Evolutionary conservation across 441 rosid species (phyloP).

Genomic region (Croton laevigatus): DNA sequence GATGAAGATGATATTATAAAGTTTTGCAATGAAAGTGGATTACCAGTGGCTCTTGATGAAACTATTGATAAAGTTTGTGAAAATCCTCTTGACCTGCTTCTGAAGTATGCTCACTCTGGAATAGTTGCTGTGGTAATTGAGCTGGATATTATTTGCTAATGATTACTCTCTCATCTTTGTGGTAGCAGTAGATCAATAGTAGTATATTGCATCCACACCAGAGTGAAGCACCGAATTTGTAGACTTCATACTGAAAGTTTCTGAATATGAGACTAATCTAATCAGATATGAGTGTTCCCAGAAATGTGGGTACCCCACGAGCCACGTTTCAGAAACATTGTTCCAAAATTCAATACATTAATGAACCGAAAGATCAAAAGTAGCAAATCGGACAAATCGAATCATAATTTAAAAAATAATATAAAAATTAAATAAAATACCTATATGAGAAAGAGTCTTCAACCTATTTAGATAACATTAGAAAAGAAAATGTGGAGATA

Average conservation of each 20-base stretch:
- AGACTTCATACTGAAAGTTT: slow-evolving; percentile 11
- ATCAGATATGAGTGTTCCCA: not conserved
- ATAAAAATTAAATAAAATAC: too few relatives aligned
- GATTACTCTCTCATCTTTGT: slow-evolving; percentile 7
- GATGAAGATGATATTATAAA: slow-evolving; percentile 67
- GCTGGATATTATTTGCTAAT: slow-evolving; percentile 19
- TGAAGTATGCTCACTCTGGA: slow-evolving; percentile 66
- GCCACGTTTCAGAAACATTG: too few relatives aligned
- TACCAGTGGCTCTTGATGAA: slow-evolving; percentile 94
- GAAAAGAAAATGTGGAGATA: too few relatives aligned
- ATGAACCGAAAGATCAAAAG: too few relatives aligned
- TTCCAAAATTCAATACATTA: too few relatives aligned
- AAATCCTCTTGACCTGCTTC: slow-evolving; percentile 55
- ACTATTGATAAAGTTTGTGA: slow-evolving; percentile 54
- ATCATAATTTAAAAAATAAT: too few relatives aligned
- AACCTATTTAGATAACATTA: too few relatives aligned
- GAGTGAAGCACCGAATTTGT: slow-evolving; percentile 9
- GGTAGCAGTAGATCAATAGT: slow-evolving; percentile 2
- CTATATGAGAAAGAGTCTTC: too few relatives aligned
- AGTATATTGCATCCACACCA: not conserved
- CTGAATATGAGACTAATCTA: slow-evolving; percentile 1
- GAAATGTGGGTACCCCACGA: too few relatives aligned
- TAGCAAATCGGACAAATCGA: too few relatives aligned
- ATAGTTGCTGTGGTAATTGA: slow-evolving; percentile 84
- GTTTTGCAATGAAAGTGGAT: slow-evolving; percentile 83